These are phyloP conservation scores for Protomyces arabidopsidicola DNA, from an alignment of 1,139 yeast species.

Conservation along the genomic window DNA sequence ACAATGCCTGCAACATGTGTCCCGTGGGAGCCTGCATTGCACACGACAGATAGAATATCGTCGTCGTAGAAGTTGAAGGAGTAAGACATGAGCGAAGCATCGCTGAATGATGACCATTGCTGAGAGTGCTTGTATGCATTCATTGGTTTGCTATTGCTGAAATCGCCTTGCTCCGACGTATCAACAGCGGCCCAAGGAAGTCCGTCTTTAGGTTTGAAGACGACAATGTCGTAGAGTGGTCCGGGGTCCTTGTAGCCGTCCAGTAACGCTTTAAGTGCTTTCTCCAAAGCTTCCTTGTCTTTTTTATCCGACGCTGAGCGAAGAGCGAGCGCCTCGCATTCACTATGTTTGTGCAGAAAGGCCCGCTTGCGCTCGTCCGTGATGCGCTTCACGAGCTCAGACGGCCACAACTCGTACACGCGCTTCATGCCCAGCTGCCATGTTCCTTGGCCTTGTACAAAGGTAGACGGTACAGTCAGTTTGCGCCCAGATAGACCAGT, in stretches of 20 bases:
- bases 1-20: constrained; percentile 31
- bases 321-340: constrained; percentile 6
- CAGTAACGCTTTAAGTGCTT: constrained; percentile 21
- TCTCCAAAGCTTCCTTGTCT: constrained; percentile 27
- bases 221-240: constrained; percentile 28
- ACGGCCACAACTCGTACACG: constrained; percentile 30
- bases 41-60: constrained; percentile 28
- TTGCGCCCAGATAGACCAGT: constrained; percentile 29
- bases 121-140: constrained; percentile 25
- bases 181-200: constrained; percentile 28
- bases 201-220: constrained; percentile 17
- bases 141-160: constrained; percentile 26
- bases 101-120: constrained; percentile 25
- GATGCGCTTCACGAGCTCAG: constrained; percentile 24
- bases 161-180: constrained; percentile 25
- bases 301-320: constrained; percentile 8
- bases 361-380: constrained; percentile 22
- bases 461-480: constrained; percentile 23
- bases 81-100: constrained; percentile 28
- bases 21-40: constrained; percentile 30
- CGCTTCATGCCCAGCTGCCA: constrained; percentile 31
- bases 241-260: constrained; percentile 28
- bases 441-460: constrained; percentile 27
- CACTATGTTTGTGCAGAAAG: constrained; percentile 20
- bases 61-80: constrained; percentile 30